Evolutionary conservation across 371 early-diverging fungal species (phyloP).

Genomic region (Syncephalastrum sp.): DNA sequence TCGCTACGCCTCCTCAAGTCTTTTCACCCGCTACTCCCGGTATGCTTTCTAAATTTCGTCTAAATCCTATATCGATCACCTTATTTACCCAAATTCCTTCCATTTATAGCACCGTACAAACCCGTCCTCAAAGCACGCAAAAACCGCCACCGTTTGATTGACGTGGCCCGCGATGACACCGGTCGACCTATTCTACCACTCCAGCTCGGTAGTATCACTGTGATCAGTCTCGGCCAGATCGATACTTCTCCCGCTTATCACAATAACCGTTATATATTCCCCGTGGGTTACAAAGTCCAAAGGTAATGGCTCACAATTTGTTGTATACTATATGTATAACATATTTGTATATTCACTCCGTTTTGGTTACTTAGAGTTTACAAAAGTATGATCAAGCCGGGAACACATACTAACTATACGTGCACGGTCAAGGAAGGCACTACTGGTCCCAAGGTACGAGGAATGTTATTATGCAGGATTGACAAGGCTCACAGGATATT

Average conservation of each 20-base stretch:
- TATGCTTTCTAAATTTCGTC: neutral
- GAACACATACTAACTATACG: conserved; percentile 57
- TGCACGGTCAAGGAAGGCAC: conserved; percentile 77
- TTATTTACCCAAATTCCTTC: neutral
- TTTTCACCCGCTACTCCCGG: neutral
- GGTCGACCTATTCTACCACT: conserved; percentile 76
- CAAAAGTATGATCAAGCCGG: conserved; percentile 70
- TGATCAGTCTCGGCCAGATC: conserved; percentile 67
- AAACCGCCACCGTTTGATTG: conserved; percentile 28
- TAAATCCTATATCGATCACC: too few relatives aligned
- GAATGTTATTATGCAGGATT: neutral
- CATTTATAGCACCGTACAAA: neutral
- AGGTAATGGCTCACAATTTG: conserved; percentile 20
- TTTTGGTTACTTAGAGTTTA: conserved; percentile 45
- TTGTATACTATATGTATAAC: neutral
- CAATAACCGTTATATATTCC: conserved; percentile 87
- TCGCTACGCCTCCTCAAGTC: too few relatives aligned
- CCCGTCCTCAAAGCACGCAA: neutral
- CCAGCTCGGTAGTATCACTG: conserved; percentile 65
- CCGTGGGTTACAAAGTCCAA: conserved; percentile 76
- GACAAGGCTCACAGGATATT: neutral
- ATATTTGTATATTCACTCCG: neutral
- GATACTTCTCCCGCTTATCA: conserved; percentile 78
- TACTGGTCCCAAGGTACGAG: conserved; percentile 52
- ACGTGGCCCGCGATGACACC: conserved; percentile 55